These are phyloP conservation scores for Moniliophthora roreri DNA, from an alignment of 1,284 basidiomycete species.

Conservation along the genomic window DNA sequence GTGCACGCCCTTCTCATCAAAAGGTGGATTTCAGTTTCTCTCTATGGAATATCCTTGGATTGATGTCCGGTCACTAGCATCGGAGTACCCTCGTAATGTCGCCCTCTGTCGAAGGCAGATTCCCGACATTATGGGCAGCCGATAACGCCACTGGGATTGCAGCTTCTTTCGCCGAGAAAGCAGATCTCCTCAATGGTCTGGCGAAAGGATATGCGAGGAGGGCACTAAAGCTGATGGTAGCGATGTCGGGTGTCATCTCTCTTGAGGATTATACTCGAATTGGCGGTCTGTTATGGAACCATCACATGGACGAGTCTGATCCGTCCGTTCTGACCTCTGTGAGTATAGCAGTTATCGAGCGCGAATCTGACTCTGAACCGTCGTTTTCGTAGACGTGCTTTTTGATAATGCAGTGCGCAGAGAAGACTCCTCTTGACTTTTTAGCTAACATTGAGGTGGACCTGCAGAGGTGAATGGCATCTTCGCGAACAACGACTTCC, in stretches of 20 bases:
- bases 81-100: conserved; percentile 44
- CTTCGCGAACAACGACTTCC: too few species aligned
- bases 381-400: conserved; percentile 40
- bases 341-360: too few species aligned
- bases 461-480: conserved; percentile 46
- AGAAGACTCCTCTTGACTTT: conserved; percentile 52
- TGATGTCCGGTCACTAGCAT: conserved; percentile 31
- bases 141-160: conserved; percentile 23
- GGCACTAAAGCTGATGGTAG: conserved; percentile 57
- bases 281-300: conserved; percentile 55
- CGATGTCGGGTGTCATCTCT: conserved; percentile 53
- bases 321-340: conserved; percentile 51
- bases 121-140: conserved; percentile 18
- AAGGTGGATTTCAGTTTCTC: conserved; percentile 38
- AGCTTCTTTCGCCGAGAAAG: conserved; percentile 33
- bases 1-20: conserved; percentile 34
- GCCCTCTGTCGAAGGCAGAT: conserved; percentile 19
- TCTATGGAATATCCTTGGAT: neutral
- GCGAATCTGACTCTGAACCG: conserved; percentile 18
- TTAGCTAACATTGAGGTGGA: conserved; percentile 52
- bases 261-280: conserved; percentile 48
- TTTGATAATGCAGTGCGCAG: conserved; percentile 70
- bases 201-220: conserved; percentile 44
- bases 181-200: conserved; percentile 41
- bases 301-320: conserved; percentile 45